Evolutionary conservation across 1,284 basidiomycete species (phyloP).

Genomic region (Microbotryum lychnidis-dioicae): DNA sequence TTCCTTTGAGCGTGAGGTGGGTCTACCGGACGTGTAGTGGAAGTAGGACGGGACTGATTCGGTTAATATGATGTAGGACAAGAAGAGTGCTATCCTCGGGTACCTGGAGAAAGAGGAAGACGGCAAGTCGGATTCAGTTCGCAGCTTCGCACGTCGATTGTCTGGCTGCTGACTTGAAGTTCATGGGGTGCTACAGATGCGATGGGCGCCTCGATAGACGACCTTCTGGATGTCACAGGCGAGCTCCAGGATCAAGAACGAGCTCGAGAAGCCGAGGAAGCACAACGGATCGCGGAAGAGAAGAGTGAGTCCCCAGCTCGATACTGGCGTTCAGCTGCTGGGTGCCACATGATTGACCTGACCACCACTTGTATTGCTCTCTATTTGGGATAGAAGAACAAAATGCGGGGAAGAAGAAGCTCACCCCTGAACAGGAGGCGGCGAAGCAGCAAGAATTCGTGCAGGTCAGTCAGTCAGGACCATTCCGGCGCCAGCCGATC

Average conservation of each 20-base stretch:
- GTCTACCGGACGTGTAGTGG: background rate
- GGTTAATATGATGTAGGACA: slow-evolving; percentile 12
- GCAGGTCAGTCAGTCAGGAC: slow-evolving; percentile 1
- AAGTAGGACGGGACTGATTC: background rate
- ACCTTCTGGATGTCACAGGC: slow-evolving; percentile 14
- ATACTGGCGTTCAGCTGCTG: background rate
- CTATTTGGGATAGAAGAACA: background rate
- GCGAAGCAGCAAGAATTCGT: slow-evolving; percentile 17
- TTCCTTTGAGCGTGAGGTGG: slow-evolving; percentile 23
- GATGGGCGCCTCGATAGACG: background rate
- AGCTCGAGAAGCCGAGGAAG: slow-evolving; percentile 11
- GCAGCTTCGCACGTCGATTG: background rate
- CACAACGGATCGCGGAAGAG: background rate
- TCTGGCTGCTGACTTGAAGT: background rate
- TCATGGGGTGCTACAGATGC: slow-evolving; percentile 4
- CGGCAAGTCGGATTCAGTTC: slow-evolving; percentile 6
- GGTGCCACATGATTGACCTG: too few species aligned
- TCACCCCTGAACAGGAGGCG: slow-evolving; percentile 24
- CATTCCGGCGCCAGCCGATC: too few species aligned
- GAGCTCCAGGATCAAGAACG: slow-evolving; percentile 4
- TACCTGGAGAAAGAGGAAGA: slow-evolving; percentile 25
- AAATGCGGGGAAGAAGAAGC: background rate
- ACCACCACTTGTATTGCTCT: background rate
- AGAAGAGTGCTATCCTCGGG: slow-evolving; percentile 25
- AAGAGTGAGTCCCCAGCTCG: background rate